These are phyloP conservation scores for Lasiodiplodia sp. DNA, from an alignment of 2,329 filamentous ascomycete genomes.

Conservation along the genomic window DNA sequence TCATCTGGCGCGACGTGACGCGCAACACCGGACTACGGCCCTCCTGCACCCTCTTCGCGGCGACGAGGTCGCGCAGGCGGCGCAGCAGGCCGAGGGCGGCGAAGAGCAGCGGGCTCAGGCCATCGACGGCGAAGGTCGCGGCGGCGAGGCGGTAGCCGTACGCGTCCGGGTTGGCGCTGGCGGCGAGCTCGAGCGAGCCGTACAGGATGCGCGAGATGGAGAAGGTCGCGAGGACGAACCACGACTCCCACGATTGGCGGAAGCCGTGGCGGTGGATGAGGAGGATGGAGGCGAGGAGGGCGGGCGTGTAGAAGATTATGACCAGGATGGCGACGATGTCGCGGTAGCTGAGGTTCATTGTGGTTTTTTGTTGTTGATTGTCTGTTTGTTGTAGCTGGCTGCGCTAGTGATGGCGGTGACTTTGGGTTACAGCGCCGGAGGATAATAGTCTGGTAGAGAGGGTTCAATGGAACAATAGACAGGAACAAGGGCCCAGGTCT, in stretches of 20 bases:
- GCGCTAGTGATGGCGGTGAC: not conserved
- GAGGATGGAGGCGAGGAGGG: not conserved
- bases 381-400: not conserved
- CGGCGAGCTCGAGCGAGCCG: not conserved
- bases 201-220: not conserved
- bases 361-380: not conserved
- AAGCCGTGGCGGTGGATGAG: conserved; percentile 12
- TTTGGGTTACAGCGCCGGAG: too few species aligned
- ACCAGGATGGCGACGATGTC: not conserved
- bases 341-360: not conserved
- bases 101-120: conserved; percentile 8
- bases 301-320: not conserved
- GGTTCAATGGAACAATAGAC: not conserved
- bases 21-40: not conserved
- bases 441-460: not conserved
- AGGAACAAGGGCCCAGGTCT: not conserved
- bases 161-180: not conserved
- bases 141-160: conserved; percentile 8
- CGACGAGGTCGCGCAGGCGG: not conserved
- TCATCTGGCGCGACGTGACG: not conserved
- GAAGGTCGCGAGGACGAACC: conserved; percentile 9
- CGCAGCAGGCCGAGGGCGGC: not conserved
- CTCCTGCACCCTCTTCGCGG: not conserved
- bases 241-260: not conserved
- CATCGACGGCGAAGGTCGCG: conserved; percentile 22